Percentiles rank a stretch among this genome's conserved stretches.
phyloP scores from a whole-genome alignment of 2,329 filamentous ascomycete genomes.

The Cladosporium phlei region DNA sequence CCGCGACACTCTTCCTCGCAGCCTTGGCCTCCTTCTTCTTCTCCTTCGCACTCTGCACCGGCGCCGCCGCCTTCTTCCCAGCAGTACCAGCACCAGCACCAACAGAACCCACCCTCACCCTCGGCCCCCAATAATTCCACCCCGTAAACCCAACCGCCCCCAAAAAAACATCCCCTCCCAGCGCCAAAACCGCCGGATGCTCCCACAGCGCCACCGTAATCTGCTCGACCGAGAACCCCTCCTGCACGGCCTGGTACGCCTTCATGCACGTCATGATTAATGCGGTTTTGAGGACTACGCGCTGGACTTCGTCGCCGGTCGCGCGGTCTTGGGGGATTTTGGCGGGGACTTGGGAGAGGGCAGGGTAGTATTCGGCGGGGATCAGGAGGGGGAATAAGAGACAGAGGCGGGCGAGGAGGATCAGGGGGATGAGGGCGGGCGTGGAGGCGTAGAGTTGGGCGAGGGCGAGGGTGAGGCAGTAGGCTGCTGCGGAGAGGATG shows the following conservation, averaged over 20 bases:
- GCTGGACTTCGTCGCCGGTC: slow-evolving; percentile 10
- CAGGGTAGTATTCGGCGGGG: not conserved
- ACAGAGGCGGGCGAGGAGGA: slow-evolving; percentile 22
- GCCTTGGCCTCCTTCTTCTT: too few relatives aligned
- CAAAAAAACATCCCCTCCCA: slow-evolving; percentile 28
- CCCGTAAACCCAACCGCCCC: slow-evolving; percentile 17
- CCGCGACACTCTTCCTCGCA: too few relatives aligned
- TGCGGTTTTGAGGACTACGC: slow-evolving; percentile 6
- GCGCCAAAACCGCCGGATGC: slow-evolving; percentile 30
- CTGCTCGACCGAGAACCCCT: not conserved
- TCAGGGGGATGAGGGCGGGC: slow-evolving; percentile 19
- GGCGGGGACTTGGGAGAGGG: not conserved
- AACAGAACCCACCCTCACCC: too few relatives aligned
- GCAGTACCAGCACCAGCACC: too few relatives aligned
- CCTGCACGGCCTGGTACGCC: slow-evolving; percentile 1
- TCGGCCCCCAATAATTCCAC: slow-evolving; percentile 15
- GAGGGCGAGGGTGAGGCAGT: slow-evolving; percentile 17
- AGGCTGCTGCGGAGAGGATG: slow-evolving; percentile 12
- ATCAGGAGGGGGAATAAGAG: slow-evolving; percentile 22
- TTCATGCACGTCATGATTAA: slow-evolving; percentile 14
- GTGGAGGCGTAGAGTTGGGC: slow-evolving; percentile 14
- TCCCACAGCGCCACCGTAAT: slow-evolving; percentile 19
- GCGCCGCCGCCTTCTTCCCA: too few relatives aligned
- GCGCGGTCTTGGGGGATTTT: slow-evolving; percentile 12
- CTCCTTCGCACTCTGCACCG: too few relatives aligned